A percentile compares a stretch with the other conserved stretches of the same genome.
These are phyloP conservation scores for Xylaria intraflava DNA, from an alignment of 495 filamentous ascomycete genomes.

Conservation along the genomic window DNA sequence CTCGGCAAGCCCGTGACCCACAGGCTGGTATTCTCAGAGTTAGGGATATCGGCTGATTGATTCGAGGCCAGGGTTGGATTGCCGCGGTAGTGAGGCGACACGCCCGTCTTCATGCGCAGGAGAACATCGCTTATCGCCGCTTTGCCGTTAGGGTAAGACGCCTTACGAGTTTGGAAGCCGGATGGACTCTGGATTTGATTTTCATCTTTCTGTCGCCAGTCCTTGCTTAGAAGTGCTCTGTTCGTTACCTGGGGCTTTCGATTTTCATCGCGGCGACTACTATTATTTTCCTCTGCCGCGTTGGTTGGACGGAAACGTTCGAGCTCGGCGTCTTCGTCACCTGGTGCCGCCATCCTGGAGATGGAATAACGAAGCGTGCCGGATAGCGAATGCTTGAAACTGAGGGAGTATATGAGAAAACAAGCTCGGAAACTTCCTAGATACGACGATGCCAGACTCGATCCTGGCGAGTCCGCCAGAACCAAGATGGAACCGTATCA, in stretches of 20 bases:
- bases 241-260: not conserved
- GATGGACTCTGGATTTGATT: not conserved
- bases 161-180: not conserved
- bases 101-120: not conserved
- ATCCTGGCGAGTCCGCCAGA: too few species aligned
- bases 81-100: slow-evolving; percentile 1
- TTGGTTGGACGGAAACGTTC: not conserved
- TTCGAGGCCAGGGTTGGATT: slow-evolving; percentile 1
- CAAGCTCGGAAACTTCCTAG: too few species aligned
- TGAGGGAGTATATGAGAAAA: too few species aligned
- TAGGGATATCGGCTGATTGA: not conserved
- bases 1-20: not conserved
- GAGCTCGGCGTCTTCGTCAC: not conserved
- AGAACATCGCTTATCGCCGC: not conserved
- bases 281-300: not conserved
- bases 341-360: too few species aligned
- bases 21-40: slow-evolving; percentile 1
- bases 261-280: not conserved
- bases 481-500: not conserved
- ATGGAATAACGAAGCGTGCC: too few species aligned
- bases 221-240: not conserved
- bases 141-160: not conserved
- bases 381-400: too few species aligned
- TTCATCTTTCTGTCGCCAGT: not conserved
- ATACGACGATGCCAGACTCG: too few species aligned